A percentile compares a stretch with the other conserved stretches of the same genome.
These are phyloP conservation scores for Aspergillus carbonarius DNA, from an alignment of 2,329 filamentous ascomycete genomes.

Conservation along the genomic window DNA sequence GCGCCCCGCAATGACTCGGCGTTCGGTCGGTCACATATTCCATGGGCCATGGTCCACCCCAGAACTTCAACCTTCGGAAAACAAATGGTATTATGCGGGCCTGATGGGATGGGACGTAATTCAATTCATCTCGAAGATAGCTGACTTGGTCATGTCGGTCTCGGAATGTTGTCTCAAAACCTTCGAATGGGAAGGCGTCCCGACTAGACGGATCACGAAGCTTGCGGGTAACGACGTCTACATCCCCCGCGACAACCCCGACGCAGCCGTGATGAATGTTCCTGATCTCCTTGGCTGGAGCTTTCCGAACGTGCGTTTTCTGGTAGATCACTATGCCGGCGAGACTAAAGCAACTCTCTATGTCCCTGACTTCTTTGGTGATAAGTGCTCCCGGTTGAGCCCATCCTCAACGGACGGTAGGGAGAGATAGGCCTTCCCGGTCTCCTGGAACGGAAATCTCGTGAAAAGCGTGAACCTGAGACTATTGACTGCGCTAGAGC, in stretches of 20 bases:
- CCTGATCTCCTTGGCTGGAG: slow-evolving; percentile 48
- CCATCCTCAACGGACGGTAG: neutral
- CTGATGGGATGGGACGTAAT: neutral
- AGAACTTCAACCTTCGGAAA: neutral
- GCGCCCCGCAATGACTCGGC: neutral
- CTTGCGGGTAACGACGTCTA: neutral
- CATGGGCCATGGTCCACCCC: neutral
- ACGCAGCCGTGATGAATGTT: slow-evolving; percentile 21
- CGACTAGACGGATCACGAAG: neutral
- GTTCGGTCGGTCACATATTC: neutral
- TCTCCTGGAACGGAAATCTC: neutral
- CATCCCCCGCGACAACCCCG: neutral
- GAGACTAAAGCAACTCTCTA: slow-evolving; percentile 45
- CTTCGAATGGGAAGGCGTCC: neutral
- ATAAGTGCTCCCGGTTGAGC: neutral
- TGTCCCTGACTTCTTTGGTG: neutral
- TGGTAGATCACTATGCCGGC: slow-evolving; percentile 50
- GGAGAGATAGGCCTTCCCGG: neutral
- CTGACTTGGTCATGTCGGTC: neutral
- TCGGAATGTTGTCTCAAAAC: neutral
- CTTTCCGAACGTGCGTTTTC: slow-evolving; percentile 46
- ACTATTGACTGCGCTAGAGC: neutral
- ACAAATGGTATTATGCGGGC: neutral
- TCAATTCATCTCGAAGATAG: neutral
- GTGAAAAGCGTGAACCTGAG: no score